These are phyloP conservation scores for Phytophthora sojae DNA, from an alignment of 352 stramenopile genomes.

Conservation along the genomic window DNA sequence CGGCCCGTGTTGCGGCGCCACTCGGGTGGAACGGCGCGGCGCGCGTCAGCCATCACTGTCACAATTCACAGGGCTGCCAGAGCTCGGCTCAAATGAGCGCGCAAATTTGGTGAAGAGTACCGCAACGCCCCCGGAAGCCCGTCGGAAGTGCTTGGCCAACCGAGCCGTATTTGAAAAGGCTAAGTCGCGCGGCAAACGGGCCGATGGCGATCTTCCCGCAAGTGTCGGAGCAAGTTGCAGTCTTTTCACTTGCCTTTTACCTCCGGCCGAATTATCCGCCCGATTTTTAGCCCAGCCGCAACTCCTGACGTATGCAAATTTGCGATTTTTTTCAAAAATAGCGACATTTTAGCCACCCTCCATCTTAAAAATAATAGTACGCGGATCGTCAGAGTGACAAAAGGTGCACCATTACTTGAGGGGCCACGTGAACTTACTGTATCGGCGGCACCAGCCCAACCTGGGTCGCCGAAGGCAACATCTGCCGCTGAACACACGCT, in stretches of 20 bases:
- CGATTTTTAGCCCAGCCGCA: background rate
- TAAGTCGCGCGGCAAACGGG: slow-evolving; percentile 5
- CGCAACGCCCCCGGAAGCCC: slow-evolving; percentile 10
- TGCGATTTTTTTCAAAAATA: slow-evolving; percentile 5
- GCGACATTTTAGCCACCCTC: slow-evolving; percentile 21
- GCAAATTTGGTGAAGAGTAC: slow-evolving; percentile 17
- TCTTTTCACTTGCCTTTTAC: slow-evolving; percentile 4
- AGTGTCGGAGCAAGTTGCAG: slow-evolving; percentile 14
- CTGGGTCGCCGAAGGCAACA: background rate
- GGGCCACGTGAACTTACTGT: slow-evolving; percentile 1
- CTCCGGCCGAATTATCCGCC: background rate
- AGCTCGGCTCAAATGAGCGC: slow-evolving; percentile 18
- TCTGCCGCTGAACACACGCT: slow-evolving; percentile 8
- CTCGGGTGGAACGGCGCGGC: slow-evolving; percentile 24
- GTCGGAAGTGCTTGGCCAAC: slow-evolving; percentile 14
- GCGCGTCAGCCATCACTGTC: slow-evolving; percentile 10
- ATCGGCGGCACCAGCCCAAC: background rate
- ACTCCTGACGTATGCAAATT: slow-evolving; percentile 21
- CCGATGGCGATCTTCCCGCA: slow-evolving; percentile 12
- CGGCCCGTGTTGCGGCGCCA: no score
- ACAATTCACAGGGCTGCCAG: slow-evolving; percentile 8
- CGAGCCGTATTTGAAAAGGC: background rate
- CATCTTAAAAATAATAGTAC: slow-evolving; percentile 6
- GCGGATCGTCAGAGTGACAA: background rate
- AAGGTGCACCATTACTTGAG: background rate